A percentile compares a stretch with the other conserved stretches of the same genome.
phyloP scores from a whole-genome alignment of 305 asterid species.

The Solanum hybrid region DNA sequence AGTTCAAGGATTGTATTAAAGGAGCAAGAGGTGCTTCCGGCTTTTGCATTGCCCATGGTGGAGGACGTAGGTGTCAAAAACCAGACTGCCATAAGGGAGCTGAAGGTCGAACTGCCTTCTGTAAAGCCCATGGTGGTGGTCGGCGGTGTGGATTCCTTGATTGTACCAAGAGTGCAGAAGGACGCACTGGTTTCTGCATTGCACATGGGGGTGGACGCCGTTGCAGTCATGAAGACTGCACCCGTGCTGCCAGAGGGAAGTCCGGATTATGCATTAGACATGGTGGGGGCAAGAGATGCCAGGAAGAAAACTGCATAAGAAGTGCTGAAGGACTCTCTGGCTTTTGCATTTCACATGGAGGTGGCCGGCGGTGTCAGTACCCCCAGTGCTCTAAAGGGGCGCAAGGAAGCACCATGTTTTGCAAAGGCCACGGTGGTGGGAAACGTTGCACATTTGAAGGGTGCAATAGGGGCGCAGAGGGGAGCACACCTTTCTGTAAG shows the following conservation, averaged over 20 bases:
- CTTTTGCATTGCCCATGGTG: slow-evolving; percentile 92
- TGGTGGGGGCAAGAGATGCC: slow-evolving; percentile 97
- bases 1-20: slow-evolving; percentile 70
- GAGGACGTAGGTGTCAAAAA: slow-evolving; percentile 93
- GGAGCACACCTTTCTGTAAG: slow-evolving; percentile 88
- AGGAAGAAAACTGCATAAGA: slow-evolving; percentile 57
- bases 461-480: slow-evolving; percentile 92
- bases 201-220: slow-evolving; percentile 95
- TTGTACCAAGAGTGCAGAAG: slow-evolving; percentile 96
- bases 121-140: slow-evolving; percentile 98
- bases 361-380: slow-evolving; percentile 84
- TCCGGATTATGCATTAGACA: slow-evolving; percentile 90
- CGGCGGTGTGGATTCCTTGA: slow-evolving; percentile 78
- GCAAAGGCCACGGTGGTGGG: slow-evolving; percentile 98
- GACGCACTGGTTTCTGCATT: slow-evolving; percentile 78
- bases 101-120: slow-evolving; percentile 92
- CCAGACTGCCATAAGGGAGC: slow-evolving; percentile 82
- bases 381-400: slow-evolving; percentile 80
- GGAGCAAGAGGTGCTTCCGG: slow-evolving; percentile 98
- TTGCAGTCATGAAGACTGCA: slow-evolving; percentile 58
- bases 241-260: slow-evolving; percentile 79
- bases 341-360: slow-evolving; percentile 95
- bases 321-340: slow-evolving; percentile 97
- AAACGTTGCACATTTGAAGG: slow-evolving; percentile 64
- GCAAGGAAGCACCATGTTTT: slow-evolving; percentile 88